These are phyloP conservation scores for Irpex sp. DNA, from an alignment of 1,284 basidiomycete genomes.

Conservation along the genomic window DNA sequence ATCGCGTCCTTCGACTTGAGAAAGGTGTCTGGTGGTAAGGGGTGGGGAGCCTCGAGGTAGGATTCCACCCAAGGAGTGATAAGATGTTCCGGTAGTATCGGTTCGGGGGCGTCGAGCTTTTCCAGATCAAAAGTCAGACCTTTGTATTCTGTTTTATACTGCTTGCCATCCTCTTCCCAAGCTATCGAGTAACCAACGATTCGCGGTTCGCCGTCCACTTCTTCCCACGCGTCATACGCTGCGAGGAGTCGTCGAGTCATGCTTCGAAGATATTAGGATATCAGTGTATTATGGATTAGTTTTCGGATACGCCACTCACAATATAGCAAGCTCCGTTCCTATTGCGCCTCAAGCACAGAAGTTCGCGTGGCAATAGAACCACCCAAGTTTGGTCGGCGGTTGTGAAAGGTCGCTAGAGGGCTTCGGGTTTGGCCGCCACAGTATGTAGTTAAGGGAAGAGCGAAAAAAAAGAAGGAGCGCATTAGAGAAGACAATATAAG, in stretches of 20 bases:
- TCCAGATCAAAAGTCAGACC: background rate
- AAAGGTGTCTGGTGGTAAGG: background rate
- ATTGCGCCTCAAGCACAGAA: too few relatives aligned
- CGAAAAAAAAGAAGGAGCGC: too few relatives aligned
- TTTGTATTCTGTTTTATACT: background rate
- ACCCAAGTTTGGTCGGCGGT: too few relatives aligned
- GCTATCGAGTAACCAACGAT: background rate
- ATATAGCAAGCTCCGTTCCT: background rate
- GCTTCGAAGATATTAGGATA: background rate
- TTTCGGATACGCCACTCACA: background rate
- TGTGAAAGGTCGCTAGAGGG: too few relatives aligned
- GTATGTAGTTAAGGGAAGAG: too few relatives aligned
- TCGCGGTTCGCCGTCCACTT: background rate
- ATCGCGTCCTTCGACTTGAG: background rate
- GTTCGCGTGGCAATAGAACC: too few relatives aligned
- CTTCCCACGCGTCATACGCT: background rate
- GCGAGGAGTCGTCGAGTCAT: background rate
- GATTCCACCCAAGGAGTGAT: background rate
- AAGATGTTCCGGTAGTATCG: background rate
- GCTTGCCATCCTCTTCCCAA: background rate
- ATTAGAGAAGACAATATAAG: too few relatives aligned
- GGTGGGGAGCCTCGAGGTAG: background rate
- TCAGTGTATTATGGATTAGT: background rate
- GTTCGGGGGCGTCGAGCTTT: background rate
- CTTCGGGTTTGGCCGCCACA: too few relatives aligned